Evolutionary conservation across 768 basidiomycete genomes (phyloP).

Genomic region (Tulasnella sp.): DNA sequence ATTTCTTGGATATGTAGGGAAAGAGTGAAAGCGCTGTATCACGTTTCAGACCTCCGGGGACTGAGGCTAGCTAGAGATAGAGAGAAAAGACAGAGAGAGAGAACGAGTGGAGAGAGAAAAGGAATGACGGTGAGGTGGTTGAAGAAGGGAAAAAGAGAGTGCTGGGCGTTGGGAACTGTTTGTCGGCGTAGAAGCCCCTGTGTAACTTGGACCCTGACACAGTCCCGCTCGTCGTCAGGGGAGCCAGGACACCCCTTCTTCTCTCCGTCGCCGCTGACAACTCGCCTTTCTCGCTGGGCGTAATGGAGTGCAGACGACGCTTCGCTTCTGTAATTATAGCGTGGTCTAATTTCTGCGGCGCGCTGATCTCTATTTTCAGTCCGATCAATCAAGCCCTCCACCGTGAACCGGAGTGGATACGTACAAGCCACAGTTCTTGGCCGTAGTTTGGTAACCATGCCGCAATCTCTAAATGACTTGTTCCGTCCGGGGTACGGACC

Average conservation of each 20-base stretch:
- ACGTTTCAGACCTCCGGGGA: slow-evolving; percentile 9
- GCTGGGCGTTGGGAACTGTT: neutral
- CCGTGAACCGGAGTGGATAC: no score
- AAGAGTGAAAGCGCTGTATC: neutral
- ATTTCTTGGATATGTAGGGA: neutral
- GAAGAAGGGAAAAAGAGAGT: slow-evolving; percentile 3
- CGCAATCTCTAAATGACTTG: neutral
- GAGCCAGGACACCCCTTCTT: neutral
- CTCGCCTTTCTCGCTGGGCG: neutral
- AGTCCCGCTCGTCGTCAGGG: neutral
- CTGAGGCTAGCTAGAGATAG: neutral
- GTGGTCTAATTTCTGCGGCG: no score
- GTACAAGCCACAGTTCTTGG: neutral
- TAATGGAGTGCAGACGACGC: neutral
- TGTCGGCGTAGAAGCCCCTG: neutral
- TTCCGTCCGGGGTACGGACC: neutral
- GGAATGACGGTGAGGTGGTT: neutral
- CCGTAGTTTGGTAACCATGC: slow-evolving; percentile 12
- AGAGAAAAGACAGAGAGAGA: slow-evolving; percentile 2
- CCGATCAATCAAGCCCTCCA: no score
- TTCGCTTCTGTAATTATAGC: neutral
- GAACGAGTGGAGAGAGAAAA: neutral
- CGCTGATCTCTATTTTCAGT: no score
- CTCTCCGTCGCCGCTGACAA: neutral
- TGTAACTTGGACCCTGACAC: neutral